Evolutionary conservation across 768 basidiomycete genomes (phyloP).

Genomic region (Phylloporus rhodoxanthus): DNA sequence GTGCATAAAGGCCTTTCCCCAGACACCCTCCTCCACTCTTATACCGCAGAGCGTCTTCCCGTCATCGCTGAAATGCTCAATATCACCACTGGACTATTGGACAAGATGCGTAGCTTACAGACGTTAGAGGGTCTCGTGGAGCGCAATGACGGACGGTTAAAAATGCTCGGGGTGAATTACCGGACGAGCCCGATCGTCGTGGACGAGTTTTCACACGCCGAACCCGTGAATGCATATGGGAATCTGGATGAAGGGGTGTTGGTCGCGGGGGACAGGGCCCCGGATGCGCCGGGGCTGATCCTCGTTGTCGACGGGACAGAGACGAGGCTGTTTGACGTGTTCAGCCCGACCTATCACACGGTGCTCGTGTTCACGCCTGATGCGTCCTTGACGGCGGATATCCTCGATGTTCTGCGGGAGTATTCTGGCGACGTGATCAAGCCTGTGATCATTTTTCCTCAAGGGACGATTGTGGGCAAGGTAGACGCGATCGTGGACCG

Average conservation of each 20-base stretch:
- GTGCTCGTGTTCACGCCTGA: constrained; percentile 26
- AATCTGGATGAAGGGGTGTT: constrained; percentile 4
- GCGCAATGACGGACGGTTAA: constrained; percentile 15
- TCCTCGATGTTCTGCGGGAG: constrained; percentile 5
- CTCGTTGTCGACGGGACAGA: too few relatives aligned
- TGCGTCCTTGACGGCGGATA: neutral
- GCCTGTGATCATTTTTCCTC: constrained; percentile 15
- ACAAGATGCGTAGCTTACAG: neutral
- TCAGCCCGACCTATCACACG: constrained; percentile 9
- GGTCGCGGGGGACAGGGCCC: constrained; percentile 11
- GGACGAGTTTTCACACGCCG: constrained; percentile 25
- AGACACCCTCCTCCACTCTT: constrained; percentile 35
- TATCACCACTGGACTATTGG: constrained; percentile 29
- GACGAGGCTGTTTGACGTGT: constrained; percentile 8
- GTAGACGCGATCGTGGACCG: constrained; percentile 35
- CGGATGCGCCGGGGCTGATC: constrained; percentile 10
- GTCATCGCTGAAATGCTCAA: constrained; percentile 43
- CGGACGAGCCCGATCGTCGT: constrained; percentile 44
- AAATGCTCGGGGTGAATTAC: constrained; percentile 50
- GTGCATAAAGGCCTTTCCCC: constrained; percentile 35
- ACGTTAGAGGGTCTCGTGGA: neutral
- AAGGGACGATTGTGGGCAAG: constrained; percentile 2
- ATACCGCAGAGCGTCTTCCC: constrained; percentile 39
- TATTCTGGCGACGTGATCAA: constrained; percentile 8
- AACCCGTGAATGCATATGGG: constrained; percentile 5